phyloP scores from a whole-genome alignment of 306 rosid genomes.

The Acacia melanoxylon region DNA sequence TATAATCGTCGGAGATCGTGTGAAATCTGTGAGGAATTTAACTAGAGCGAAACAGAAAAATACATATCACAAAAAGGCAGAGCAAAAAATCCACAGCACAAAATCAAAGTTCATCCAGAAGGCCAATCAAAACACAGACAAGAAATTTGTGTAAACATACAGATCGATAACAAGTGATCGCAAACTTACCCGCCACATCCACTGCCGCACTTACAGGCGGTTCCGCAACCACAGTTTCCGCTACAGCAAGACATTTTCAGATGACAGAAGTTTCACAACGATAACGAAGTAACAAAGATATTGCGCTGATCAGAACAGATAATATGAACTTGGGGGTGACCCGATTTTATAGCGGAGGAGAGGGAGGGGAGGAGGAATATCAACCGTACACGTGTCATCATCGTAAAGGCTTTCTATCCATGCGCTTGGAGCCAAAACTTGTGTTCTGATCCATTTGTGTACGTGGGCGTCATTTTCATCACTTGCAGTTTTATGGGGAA shows the following conservation, averaged over 20 bases:
- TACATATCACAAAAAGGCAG: background rate
- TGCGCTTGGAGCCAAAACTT: background rate
- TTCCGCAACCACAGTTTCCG: slow-evolving; percentile 16
- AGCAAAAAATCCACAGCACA: background rate
- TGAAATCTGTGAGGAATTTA: background rate
- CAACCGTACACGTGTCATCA: slow-evolving; percentile 42
- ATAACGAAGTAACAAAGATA: background rate
- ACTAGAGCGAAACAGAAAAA: background rate
- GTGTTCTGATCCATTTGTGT: background rate
- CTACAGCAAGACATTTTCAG: slow-evolving; percentile 16
- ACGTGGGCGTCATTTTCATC: background rate
- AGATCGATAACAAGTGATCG: background rate
- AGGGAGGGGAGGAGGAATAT: background rate
- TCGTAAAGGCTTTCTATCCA: background rate
- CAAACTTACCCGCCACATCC: background rate
- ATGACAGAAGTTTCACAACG: background rate
- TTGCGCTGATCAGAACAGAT: background rate
- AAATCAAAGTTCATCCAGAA: background rate
- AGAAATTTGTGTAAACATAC: background rate
- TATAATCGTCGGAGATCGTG: background rate
- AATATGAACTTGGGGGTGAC: fast-evolving
- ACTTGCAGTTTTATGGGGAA: background rate
- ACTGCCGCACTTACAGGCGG: slow-evolving; percentile 4
- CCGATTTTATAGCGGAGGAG: slow-evolving; percentile 21
- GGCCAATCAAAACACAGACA: background rate